A percentile compares a stretch with the other conserved stretches of the same genome.
Evolutionary conservation across 2,329 filamentous ascomycete genomes (phyloP).

Genomic region (Sclerotinia borealis): DNA sequence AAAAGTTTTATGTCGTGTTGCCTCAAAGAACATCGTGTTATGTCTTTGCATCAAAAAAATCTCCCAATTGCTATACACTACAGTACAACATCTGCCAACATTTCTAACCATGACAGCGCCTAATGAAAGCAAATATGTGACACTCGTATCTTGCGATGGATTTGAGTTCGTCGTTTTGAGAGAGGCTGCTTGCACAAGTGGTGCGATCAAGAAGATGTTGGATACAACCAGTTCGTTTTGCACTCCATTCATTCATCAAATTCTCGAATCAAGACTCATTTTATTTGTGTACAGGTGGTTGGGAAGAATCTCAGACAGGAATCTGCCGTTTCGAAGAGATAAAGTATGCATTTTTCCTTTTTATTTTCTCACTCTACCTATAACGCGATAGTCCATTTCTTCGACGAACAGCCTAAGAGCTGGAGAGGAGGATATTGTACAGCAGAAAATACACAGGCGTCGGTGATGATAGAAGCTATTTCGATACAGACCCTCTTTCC

Average conservation of each 20-base stretch:
- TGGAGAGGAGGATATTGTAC: not conserved
- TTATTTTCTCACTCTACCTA: not conserved
- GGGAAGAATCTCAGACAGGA: conserved; percentile 58
- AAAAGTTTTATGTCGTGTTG: not conserved
- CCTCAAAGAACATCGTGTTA: not conserved
- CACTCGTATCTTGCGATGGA: conserved; percentile 67
- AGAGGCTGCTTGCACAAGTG: conserved; percentile 63
- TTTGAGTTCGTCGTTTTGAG: conserved; percentile 72
- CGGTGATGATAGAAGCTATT: conserved; percentile 31
- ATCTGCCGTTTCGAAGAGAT: conserved; percentile 66
- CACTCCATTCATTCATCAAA: not conserved
- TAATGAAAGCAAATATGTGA: conserved; percentile 60
- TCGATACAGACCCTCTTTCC: conserved; percentile 32
- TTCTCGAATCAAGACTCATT: conserved; percentile 2
- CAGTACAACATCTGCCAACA: not conserved
- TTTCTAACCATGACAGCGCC: conserved; percentile 13
- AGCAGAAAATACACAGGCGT: conserved; percentile 15
- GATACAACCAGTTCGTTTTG: conserved; percentile 53
- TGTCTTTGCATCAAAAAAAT: not conserved
- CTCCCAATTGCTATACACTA: conserved; percentile 17
- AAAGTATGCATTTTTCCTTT: conserved; percentile 48
- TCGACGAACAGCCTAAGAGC: not conserved
- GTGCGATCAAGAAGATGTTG: conserved; percentile 68
- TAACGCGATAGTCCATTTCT: not conserved
- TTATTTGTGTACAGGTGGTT: conserved; percentile 44